phyloP scores from a whole-genome alignment of 805 yeast genomes.

The Nematodospora valgi region DNA sequence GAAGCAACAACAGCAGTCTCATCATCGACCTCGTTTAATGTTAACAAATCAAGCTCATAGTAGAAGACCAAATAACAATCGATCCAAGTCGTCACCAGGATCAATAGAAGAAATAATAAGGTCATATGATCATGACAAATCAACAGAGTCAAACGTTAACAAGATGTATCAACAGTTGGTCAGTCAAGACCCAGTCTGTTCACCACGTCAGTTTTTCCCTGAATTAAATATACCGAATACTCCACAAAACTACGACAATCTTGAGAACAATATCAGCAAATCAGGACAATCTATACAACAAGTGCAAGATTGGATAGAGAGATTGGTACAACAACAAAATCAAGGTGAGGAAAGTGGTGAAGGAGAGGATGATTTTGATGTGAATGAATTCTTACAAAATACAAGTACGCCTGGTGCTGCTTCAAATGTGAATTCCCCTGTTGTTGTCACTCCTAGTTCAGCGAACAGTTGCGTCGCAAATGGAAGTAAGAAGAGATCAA shows the following conservation, averaged over 20 bases:
- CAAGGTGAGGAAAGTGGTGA: conserved; percentile 7
- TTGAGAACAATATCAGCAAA: conserved; percentile 45
- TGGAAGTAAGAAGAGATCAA: conserved; percentile 11
- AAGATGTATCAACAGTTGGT: conserved; percentile 30
- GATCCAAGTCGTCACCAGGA: conserved; percentile 10
- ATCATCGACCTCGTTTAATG: conserved; percentile 35
- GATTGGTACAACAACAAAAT: conserved; percentile 20
- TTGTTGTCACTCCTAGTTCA: conserved; percentile 12
- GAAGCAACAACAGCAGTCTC: too few species aligned
- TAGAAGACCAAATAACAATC: not conserved
- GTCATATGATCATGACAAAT: conserved; percentile 18
- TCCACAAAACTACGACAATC: conserved; percentile 11
- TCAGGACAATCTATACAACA: conserved; percentile 54
- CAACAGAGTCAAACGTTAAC: conserved; percentile 17
- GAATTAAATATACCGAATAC: conserved; percentile 20
- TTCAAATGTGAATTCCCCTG: conserved; percentile 8
- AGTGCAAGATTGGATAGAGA: conserved; percentile 55
- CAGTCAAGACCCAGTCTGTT: conserved; percentile 18
- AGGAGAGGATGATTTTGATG: conserved; percentile 26
- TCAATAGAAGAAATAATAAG: conserved; percentile 29
- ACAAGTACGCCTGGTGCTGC: conserved; percentile 6
- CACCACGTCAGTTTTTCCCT: conserved; percentile 33
- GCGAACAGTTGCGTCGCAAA: conserved; percentile 2
- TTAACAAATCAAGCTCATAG: conserved; percentile 33
- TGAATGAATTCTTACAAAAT: conserved; percentile 26